phyloP scores from a whole-genome alignment of 768 basidiomycete species.

The Hortiboletus flavorubellus region DNA sequence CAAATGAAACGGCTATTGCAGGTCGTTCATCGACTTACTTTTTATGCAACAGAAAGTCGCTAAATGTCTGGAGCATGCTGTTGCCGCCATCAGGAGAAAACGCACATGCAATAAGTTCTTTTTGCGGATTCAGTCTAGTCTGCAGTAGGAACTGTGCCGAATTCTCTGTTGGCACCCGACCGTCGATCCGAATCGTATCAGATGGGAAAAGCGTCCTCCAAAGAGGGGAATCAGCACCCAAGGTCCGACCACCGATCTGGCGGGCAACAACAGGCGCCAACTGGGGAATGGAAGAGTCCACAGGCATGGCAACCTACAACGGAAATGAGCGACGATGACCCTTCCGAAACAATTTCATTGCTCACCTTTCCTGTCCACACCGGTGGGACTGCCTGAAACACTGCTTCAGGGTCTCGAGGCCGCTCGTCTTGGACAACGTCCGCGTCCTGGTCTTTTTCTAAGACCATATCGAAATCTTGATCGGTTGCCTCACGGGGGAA shows the following conservation, averaged over 20 bases:
- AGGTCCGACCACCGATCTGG: constrained; percentile 71
- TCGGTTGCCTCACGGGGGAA: constrained; percentile 52
- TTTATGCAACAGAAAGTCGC: constrained; percentile 68
- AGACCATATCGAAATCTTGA: constrained; percentile 84
- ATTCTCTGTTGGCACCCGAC: constrained; percentile 74
- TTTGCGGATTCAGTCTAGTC: constrained; percentile 69
- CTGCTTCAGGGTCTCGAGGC: constrained; percentile 42
- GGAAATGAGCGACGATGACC: constrained; percentile 13
- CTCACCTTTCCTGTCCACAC: constrained; percentile 79
- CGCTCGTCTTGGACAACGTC: constrained; percentile 22
- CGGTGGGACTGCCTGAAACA: constrained; percentile 52
- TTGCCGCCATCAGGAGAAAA: constrained; percentile 55
- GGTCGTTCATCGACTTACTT: constrained; percentile 45
- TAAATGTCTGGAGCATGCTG: constrained; percentile 53
- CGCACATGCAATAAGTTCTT: constrained; percentile 77
- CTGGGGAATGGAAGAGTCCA: constrained; percentile 68
- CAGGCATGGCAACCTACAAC: constrained; percentile 71
- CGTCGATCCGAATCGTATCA: constrained; percentile 71
- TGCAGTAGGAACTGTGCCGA: constrained; percentile 78
- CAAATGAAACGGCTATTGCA: constrained; percentile 9
- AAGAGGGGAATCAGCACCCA: constrained; percentile 54
- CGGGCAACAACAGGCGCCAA: constrained; percentile 65
- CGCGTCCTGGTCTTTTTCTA: constrained; percentile 54
- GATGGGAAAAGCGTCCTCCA: constrained; percentile 80
- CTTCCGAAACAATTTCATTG: constrained; percentile 3